phyloP scores from a whole-genome alignment of 2,329 filamentous ascomycete genomes.

The Seiridium unicorne region DNA sequence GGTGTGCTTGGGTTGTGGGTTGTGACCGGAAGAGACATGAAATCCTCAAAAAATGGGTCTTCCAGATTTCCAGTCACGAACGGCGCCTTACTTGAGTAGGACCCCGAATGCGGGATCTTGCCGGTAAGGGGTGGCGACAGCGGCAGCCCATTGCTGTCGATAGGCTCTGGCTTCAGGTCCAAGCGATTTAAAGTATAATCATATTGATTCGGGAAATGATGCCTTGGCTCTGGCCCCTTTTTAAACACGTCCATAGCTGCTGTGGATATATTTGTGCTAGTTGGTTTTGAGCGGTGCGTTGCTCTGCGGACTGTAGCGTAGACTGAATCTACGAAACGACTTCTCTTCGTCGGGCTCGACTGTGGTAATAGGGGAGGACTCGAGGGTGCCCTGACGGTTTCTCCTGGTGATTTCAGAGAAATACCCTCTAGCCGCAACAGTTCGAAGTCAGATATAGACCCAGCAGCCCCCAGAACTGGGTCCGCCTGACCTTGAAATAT shows the following conservation, averaged over 20 bases:
- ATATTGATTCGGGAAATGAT: background rate
- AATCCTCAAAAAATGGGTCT: slow-evolving; percentile 26
- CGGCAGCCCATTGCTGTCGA: slow-evolving; percentile 21
- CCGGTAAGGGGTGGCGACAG: slow-evolving; percentile 27
- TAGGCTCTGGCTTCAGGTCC: slow-evolving; percentile 14
- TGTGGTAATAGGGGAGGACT: slow-evolving; percentile 24
- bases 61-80: slow-evolving; percentile 28
- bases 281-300: slow-evolving; percentile 19
- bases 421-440: slow-evolving; percentile 47
- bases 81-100: slow-evolving; percentile 13
- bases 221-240: background rate
- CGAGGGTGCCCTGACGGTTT: slow-evolving; percentile 20
- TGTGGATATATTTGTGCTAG: slow-evolving; percentile 1
- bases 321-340: slow-evolving; percentile 23
- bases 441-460: slow-evolving; percentile 46
- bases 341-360: slow-evolving; percentile 23
- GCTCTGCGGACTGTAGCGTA: slow-evolving; percentile 25
- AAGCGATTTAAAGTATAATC: slow-evolving; percentile 6
- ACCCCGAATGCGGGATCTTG: slow-evolving; percentile 18
- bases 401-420: slow-evolving; percentile 33
- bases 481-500: slow-evolving; percentile 17
- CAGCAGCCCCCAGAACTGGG: slow-evolving; percentile 23
- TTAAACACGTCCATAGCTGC: background rate
- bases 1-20: slow-evolving; percentile 16
- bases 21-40: slow-evolving; percentile 12